Percentiles rank a stretch among this genome's conserved stretches.
phyloP scores from a whole-genome alignment of 75 land plant genomes.

The Ceratopteris richardii region DNA sequence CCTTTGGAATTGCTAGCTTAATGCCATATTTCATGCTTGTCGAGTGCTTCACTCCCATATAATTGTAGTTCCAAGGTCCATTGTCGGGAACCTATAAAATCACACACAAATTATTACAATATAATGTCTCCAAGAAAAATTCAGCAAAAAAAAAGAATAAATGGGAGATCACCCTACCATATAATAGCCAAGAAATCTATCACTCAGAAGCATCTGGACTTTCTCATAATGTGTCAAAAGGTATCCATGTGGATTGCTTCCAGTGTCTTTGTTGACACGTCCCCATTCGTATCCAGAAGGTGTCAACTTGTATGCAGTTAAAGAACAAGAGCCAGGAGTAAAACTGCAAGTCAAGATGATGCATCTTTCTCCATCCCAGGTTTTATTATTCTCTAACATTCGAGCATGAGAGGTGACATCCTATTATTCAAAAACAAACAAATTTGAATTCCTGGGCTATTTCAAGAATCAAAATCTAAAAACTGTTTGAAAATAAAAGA shows the following conservation, averaged over 20 bases:
- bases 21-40: conserved; percentile 87
- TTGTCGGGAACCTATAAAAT: conserved; percentile 76
- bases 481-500: no score
- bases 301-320: conserved; percentile 97
- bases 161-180: conserved; percentile 52
- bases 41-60: conserved; percentile 98
- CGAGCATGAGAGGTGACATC: conserved; percentile 86
- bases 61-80: conserved; percentile 99
- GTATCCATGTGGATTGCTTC: conserved; percentile 98
- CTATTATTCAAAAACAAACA: conserved; percentile 22
- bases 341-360: conserved; percentile 97
- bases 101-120: neutral
- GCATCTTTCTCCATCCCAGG: conserved; percentile 98
- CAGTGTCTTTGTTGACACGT: conserved; percentile 86
- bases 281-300: conserved; percentile 99
- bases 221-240: conserved; percentile 97
- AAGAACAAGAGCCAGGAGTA: conserved; percentile 96
- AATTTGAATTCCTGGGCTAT: neutral
- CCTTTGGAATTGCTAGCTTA: conserved; percentile 83
- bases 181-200: conserved; percentile 96
- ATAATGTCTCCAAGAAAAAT: no score
- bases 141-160: neutral
- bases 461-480: neutral
- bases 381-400: conserved; percentile 87
- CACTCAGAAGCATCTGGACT: conserved; percentile 99